Evolutionary conservation across 108 stramenopile genomes (phyloP).

Genomic region (Cyclotella atomus): DNA sequence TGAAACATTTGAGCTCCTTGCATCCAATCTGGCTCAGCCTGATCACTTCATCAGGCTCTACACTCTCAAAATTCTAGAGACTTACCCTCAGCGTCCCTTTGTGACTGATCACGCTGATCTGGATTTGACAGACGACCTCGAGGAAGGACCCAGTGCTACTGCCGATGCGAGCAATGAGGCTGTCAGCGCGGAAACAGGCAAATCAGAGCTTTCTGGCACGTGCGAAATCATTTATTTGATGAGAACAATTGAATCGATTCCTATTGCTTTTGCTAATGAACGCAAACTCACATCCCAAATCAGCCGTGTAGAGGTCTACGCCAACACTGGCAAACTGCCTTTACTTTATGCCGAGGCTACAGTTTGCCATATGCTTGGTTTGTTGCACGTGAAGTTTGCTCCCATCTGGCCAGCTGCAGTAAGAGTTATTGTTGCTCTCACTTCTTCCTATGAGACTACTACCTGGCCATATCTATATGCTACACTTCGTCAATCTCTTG

Average conservation of each 20-base stretch:
- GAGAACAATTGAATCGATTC: conserved; percentile 65
- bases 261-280: conserved; percentile 65
- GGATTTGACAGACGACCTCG: conserved; percentile 81
- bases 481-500: conserved; percentile 44
- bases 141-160: conserved; percentile 63
- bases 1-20: conserved; percentile 63
- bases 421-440: conserved; percentile 60
- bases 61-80: conserved; percentile 72
- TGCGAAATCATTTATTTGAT: conserved; percentile 72
- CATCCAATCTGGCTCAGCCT: conserved; percentile 60
- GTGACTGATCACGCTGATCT: conserved; percentile 78
- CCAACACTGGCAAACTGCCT: conserved; percentile 71
- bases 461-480: conserved; percentile 65
- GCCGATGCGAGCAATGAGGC: conserved; percentile 5
- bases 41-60: conserved; percentile 76
- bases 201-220: conserved; percentile 30
- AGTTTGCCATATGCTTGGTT: conserved; percentile 78
- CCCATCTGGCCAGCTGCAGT: conserved; percentile 75
- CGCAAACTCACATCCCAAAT: conserved; percentile 56
- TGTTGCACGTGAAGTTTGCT: conserved; percentile 79
- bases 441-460: conserved; percentile 50
- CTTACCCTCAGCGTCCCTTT: conserved; percentile 68
- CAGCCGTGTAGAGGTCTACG: conserved; percentile 71
- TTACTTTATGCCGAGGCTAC: conserved; percentile 77
- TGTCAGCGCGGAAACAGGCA: neutral